These are phyloP conservation scores for Ceratobasidium sp. DNA, from an alignment of 1,284 basidiomycete genomes.

Conservation along the genomic window DNA sequence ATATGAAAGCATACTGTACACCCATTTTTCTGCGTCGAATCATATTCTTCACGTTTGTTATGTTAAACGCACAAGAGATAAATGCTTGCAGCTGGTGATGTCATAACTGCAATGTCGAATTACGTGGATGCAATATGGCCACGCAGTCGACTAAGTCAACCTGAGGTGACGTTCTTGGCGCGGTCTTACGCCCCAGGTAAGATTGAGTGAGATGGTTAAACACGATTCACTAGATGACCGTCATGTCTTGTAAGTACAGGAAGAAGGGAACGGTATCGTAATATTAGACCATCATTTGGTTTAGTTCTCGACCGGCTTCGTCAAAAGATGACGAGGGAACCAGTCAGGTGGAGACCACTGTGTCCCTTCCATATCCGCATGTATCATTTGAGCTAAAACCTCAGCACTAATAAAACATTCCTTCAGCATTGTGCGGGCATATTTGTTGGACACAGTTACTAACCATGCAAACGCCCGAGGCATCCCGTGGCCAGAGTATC, in stretches of 20 bases:
- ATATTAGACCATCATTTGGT: too few relatives aligned
- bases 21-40: too few relatives aligned
- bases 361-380: conserved; percentile 63
- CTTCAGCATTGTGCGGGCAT: conserved; percentile 24
- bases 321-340: conserved; percentile 63
- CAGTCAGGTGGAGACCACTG: conserved; percentile 70
- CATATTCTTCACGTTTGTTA: too few relatives aligned
- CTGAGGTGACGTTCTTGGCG: background rate
- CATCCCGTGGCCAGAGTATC: conserved; percentile 61
- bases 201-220: background rate
- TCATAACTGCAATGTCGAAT: too few relatives aligned
- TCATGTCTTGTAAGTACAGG: too few relatives aligned
- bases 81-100: too few relatives aligned
- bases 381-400: conserved; percentile 74
- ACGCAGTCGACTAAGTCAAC: too few relatives aligned
- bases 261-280: too few relatives aligned
- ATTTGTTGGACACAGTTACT: conserved; percentile 49
- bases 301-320: background rate
- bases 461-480: conserved; percentile 80
- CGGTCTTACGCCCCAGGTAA: background rate
- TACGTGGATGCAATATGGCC: too few relatives aligned
- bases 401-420: conserved; percentile 67
- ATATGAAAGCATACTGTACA: too few relatives aligned
- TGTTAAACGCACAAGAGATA: too few relatives aligned
- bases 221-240: background rate